Percentiles rank a stretch among this genome's conserved stretches.
Evolutionary conservation across 2,329 filamentous ascomycete species (phyloP).

Genomic region (Helicocarpus griseus): DNA sequence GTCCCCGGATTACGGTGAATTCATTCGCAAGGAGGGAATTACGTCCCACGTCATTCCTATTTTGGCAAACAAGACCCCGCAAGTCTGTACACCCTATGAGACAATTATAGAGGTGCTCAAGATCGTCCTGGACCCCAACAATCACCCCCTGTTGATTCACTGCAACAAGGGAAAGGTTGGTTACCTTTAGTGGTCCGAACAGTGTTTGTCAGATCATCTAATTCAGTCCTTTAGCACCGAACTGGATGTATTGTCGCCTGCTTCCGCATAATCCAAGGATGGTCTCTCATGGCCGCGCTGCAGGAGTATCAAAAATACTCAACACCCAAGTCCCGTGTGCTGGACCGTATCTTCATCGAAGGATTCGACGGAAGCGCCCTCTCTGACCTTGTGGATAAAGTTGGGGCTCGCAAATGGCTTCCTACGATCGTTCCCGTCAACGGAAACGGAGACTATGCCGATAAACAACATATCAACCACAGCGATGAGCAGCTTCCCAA

Average conservation of each 20-base stretch:
- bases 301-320: slow-evolving; percentile 63
- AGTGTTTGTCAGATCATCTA: background rate
- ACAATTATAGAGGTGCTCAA: slow-evolving; percentile 63
- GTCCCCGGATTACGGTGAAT: slow-evolving; percentile 43
- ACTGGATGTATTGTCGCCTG: slow-evolving; percentile 82
- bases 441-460: background rate
- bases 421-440: slow-evolving; percentile 3
- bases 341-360: slow-evolving; percentile 22
- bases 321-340: slow-evolving; percentile 38
- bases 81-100: slow-evolving; percentile 52
- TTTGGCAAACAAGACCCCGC: slow-evolving; percentile 72
- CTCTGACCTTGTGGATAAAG: slow-evolving; percentile 10
- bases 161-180: slow-evolving; percentile 81
- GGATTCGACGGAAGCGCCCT: slow-evolving; percentile 18
- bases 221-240: slow-evolving; percentile 50
- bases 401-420: slow-evolving; percentile 14
- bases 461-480: background rate
- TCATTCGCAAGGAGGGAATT: slow-evolving; percentile 59
- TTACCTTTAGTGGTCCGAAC: background rate
- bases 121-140: slow-evolving; percentile 59
- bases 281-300: slow-evolving; percentile 53
- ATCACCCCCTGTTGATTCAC: slow-evolving; percentile 76
- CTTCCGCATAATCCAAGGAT: slow-evolving; percentile 62
- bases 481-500: slow-evolving; percentile 3
- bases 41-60: slow-evolving; percentile 66